Base-by-base conservation (phyloP, 495 filamentous ascomycete species). In the Astrothelium macrocarpum region DNA sequence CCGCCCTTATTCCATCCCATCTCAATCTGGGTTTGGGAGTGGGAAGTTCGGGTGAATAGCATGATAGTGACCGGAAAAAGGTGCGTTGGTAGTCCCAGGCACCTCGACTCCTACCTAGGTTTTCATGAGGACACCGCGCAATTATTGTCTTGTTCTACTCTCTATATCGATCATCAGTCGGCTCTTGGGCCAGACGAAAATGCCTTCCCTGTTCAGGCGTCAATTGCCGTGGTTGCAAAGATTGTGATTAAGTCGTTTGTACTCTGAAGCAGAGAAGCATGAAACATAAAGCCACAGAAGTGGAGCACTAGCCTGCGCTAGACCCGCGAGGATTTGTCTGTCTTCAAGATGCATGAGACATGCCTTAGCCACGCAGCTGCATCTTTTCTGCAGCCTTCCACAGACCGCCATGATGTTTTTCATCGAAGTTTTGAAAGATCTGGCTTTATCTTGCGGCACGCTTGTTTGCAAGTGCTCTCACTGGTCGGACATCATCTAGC, bases 361-460 rank as follows among this genome's bases (percentile, higher is more conserved):
- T 56, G 49, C 49, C 25, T 26, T 56, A 56, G 49, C 49, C 23
- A 29, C 25, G 25, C 49, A 56, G 12, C 12, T 56, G 49, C 49
- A 29, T 56, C 20, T 56, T 20, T 20, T 28, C 49, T 56, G 49
- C 49, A 56, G 49, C 49, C 49, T 56, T 56, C 49, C 49, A 56
- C 23, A 20, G 49, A 56, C 23, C 2, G n/a, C 23, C 23, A 20
- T 29, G 12, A 29, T 56, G 29, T 25, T 10, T 20, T 29, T 25
- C 7, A 49, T 56, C 29, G 20, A 3, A 29, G 26, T 56, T 29
- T 9, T 56, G 49, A 56, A 29, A 11, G 20, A 16, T 20, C 49
- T 56, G 49, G 20, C 49, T 25, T 20, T 25, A 28, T 20, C 20
- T 28, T 56, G 29, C 49, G 49, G 23, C 49, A 56, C 49, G 11